Base-by-base conservation (phyloP, 2,329 filamentous ascomycete species). In the Ophiocordyceps camponoti-saundersi region DNA sequence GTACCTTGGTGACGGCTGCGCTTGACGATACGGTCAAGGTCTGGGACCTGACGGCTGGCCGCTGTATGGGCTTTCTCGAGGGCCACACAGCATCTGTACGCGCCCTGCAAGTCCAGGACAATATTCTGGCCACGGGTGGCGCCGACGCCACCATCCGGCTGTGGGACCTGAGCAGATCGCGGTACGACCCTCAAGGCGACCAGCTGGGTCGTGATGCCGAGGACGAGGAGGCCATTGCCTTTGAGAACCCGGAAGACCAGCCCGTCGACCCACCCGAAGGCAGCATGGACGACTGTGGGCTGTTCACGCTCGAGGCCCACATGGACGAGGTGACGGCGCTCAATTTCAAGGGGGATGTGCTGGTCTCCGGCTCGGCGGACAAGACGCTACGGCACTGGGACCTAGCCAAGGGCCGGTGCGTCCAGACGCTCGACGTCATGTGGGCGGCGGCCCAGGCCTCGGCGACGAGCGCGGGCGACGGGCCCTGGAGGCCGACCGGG, bases 311-410 rank as follows among this genome's bases (percentile, higher is more conserved):
- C 23, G 80, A 87, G 61, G 83, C 90, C 0, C 92, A 98, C 58
- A 80, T 98, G 23, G 90, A 87, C 52, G 90, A 95, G 67, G 82
- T 98, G 52, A 96, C 92, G 13, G 90, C 92, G 8, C 72, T 98
- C 22, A 82, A 96, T 65, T 94, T 98, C 66, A 77, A 80, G 49
- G 85, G 85, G 47, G 82, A 95, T 54, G 88, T 86, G 0, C 74
- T 98, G 16, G 88, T 98, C 30, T 98, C 92, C 2, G 92, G 92
- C 13, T 96, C 90, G 8, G 84, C 92, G 1, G 92, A 98, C 67
- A 98, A 98, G 72, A 98, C 92, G 1, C 71, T 98, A 47, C 81
- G 92, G 42, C 92, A 98, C 62, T 98, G 92, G 92, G 92, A 98
- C 68, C 73, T 98, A 45, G 85, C 90, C 57, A 95, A 89, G 61